phyloP scores from a whole-genome alignment of 2,329 filamentous ascomycete genomes.

The Hawksworthiomyces lignivorus region DNA sequence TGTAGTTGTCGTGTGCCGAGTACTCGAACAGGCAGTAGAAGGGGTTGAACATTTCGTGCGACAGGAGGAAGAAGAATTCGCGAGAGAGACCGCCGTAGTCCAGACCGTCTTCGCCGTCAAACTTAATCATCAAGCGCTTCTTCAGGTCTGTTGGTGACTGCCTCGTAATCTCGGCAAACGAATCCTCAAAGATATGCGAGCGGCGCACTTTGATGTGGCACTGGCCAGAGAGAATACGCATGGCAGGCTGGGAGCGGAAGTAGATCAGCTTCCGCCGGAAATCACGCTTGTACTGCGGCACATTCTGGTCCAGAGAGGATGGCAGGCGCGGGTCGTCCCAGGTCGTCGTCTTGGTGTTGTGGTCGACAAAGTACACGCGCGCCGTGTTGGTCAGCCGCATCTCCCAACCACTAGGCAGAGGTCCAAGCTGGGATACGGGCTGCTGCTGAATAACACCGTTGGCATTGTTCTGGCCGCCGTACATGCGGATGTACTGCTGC shows the following conservation, averaged over 20 bases:
- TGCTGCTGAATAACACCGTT: constrained; percentile 92
- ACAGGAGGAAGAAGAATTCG: constrained; percentile 99
- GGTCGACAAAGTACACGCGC: constrained; percentile 96
- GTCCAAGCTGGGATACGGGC: constrained; percentile 91
- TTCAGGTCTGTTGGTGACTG: constrained; percentile 94
- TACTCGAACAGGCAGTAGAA: constrained; percentile 99
- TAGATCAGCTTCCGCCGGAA: constrained; percentile 98
- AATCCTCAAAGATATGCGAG: constrained; percentile 97
- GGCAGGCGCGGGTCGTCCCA: constrained; percentile 96
- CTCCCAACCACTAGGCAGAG: constrained; percentile 95
- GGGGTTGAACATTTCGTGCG: constrained; percentile 99
- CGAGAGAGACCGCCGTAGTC: constrained; percentile 96
- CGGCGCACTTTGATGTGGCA: constrained; percentile 97
- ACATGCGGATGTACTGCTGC: constrained; percentile 98
- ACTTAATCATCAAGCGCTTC: constrained; percentile 99
- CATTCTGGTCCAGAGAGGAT: constrained; percentile 93
- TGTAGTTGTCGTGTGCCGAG: constrained; percentile 99
- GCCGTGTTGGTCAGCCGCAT: constrained; percentile 99
- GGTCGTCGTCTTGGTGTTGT: constrained; percentile 98
- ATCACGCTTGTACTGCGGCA: constrained; percentile 98
- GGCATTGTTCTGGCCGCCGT: constrained; percentile 75
- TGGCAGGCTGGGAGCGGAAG: constrained; percentile 94
- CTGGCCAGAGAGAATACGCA: constrained; percentile 91
- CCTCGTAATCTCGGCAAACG: constrained; percentile 95
- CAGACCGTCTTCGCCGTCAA: constrained; percentile 94